phyloP scores from a whole-genome alignment of 441 rosid species.

The Erodium moschatum region DNA sequence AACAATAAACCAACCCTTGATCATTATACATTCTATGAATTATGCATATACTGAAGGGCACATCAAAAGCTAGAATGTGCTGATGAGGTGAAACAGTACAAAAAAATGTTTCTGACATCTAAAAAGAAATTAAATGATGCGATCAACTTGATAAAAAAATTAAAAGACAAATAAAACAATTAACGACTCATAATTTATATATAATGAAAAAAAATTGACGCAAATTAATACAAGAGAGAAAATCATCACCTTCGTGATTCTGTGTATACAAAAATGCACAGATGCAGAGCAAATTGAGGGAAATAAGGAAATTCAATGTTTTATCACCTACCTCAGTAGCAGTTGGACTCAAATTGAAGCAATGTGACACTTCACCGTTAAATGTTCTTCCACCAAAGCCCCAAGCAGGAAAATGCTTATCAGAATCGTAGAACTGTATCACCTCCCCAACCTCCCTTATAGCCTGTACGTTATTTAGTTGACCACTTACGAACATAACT shows the following conservation, averaged over 20 bases:
- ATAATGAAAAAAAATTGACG: too few species aligned
- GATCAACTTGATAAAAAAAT: background rate
- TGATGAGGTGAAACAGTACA: background rate
- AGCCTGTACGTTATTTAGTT: slow-evolving; percentile 40
- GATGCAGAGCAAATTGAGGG: background rate
- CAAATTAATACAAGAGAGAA: too few species aligned
- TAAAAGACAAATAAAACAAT: too few species aligned
- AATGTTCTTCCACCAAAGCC: slow-evolving; percentile 73
- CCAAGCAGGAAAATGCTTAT: slow-evolving; percentile 69
- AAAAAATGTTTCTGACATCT: background rate
- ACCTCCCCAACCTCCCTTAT: slow-evolving; percentile 79
- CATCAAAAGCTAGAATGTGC: background rate
- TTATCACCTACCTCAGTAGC: slow-evolving; percentile 43
- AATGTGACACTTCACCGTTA: slow-evolving; percentile 54
- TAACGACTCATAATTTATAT: too few species aligned
- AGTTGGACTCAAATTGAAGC: slow-evolving; percentile 57
- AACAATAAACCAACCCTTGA: background rate
- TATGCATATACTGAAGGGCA: background rate
- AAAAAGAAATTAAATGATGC: background rate
- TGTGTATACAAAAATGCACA: background rate
- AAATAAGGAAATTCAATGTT: background rate
- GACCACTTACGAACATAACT: background rate
- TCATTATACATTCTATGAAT: background rate
- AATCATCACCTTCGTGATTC: too few species aligned
- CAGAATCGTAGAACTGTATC: slow-evolving; percentile 71